Conservation (phyloP, 176 grass and related monocot genomes). For the Poa annua region DNA sequence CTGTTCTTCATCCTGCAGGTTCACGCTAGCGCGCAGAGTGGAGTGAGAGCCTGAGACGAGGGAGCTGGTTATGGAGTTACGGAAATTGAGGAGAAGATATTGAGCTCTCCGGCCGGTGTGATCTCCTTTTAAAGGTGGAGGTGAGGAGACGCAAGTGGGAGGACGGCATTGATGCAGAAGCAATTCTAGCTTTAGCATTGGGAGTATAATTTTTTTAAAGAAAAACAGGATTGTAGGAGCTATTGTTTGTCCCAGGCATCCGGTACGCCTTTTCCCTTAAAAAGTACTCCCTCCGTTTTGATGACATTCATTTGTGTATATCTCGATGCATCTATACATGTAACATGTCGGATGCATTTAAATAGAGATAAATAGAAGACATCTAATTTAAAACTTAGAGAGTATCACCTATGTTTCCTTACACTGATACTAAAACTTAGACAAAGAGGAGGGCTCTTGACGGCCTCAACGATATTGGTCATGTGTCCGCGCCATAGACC, state of each 20-base stretch:
- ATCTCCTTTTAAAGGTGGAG: slow-evolving; percentile 52
- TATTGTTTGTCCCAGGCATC: slow-evolving; percentile 13
- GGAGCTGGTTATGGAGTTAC: not conserved
- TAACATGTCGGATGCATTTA: too few species aligned
- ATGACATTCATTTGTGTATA: too few species aligned
- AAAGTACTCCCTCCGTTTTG: not conserved
- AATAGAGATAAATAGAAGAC: too few species aligned
- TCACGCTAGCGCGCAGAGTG: not conserved
- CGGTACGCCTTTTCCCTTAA: not conserved
- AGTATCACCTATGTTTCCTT: too few species aligned
- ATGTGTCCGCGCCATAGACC: too few species aligned
- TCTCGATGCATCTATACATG: too few species aligned
- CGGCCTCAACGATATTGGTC: too few species aligned
- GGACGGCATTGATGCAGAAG: slow-evolving; percentile 56
- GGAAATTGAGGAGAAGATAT: not conserved
- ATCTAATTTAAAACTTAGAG: too few species aligned
- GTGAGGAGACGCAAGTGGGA: slow-evolving; percentile 33
- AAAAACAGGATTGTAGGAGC: not conserved
- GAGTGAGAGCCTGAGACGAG: not conserved
- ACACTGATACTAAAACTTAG: too few species aligned
- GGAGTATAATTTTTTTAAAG: too few species aligned
- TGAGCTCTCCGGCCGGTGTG: not conserved
- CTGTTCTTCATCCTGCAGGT: slow-evolving; percentile 62
- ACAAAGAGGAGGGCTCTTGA: too few species aligned
- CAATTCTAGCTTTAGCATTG: slow-evolving; percentile 42